Base-by-base conservation (phyloP, 202 grass and related monocot species). In the Schoenoplectus triqueter region DNA sequence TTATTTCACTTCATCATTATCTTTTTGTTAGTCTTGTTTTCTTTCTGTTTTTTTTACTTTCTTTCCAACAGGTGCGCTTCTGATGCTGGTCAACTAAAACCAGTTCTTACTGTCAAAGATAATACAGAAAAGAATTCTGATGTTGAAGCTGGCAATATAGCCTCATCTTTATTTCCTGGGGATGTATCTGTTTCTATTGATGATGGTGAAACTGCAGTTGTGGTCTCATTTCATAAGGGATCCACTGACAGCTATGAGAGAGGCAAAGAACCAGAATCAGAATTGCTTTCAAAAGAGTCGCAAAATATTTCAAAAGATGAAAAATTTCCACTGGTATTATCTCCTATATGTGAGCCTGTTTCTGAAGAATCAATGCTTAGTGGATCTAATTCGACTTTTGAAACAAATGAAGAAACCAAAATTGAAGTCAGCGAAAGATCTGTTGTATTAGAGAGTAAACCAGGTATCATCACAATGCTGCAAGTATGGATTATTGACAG, bases 121-220 rank as follows among this genome's bases (percentile, higher is more conserved):
- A 89, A 17, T 79, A 14, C 48, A 87, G 69, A 59, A 69, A 86
- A 61, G 69, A 64, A 41, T 86, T 85, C 82, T 90, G 91, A 90
- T 63, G 82, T 73, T 81, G 84, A 68, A 89, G 83, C 50, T 88
- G 67, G 73, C 22, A 87, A 89, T 76, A 17, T 65, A 65, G 79
- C 64, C 44, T 15, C 64, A n/a, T 8, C 88, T 84, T 90, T 89
- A 82, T 93, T 95, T 90, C 88, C 88, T 86, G 92, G 89, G 81
- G 95, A 87, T 79, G 87, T 98, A 45, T 98, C 92, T n/a, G 91
- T 98, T 80, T 98, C 95, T 85, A 86, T 98, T 92, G 95, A 95
- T 90, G 95, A 92, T 84, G 95, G 95, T 84, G 95, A 98, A 92
- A 98, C 95, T 65, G 95, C 95, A 51, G 69, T 98, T 88, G 95